Evolutionary conservation across 257 asterid species (phyloP).

Genomic region (Jacaranda copaia): DNA sequence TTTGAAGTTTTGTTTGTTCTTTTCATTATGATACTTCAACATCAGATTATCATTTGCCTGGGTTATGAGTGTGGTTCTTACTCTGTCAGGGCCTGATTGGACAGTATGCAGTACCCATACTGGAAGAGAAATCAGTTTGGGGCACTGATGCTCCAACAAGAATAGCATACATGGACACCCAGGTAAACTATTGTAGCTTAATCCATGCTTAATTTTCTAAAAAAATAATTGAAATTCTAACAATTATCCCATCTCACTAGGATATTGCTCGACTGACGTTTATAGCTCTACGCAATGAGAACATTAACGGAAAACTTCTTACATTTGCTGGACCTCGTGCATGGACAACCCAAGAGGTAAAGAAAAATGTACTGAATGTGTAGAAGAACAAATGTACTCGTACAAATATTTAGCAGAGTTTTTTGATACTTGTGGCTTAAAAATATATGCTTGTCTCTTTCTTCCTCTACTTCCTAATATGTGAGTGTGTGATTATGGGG

Average conservation of each 20-base stretch:
- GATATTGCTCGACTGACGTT: slow-evolving; percentile 95
- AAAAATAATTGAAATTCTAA: slow-evolving; percentile 25
- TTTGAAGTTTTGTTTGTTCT: slow-evolving; percentile 11
- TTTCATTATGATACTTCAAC: slow-evolving; percentile 25
- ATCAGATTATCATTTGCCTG: slow-evolving; percentile 30
- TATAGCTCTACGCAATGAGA: slow-evolving; percentile 92
- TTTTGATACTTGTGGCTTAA: neutral
- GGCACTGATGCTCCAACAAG: slow-evolving; percentile 99
- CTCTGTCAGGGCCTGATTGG: slow-evolving; percentile 86
- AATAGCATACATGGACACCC: slow-evolving; percentile 99
- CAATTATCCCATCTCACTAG: slow-evolving; percentile 47
- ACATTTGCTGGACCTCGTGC: slow-evolving; percentile 99
- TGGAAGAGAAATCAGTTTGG: slow-evolving; percentile 99
- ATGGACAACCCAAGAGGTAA: slow-evolving; percentile 99
- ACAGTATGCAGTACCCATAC: slow-evolving; percentile 96
- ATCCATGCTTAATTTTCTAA: slow-evolving; percentile 23
- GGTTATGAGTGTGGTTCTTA: slow-evolving; percentile 21
- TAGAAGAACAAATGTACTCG: neutral
- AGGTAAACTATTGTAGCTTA: slow-evolving; percentile 52
- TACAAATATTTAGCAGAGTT: slow-evolving; percentile 6
- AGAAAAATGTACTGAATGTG: slow-evolving; percentile 20
- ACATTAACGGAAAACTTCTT: slow-evolving; percentile 79
- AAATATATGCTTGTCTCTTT: neutral
- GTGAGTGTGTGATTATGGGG: neutral
- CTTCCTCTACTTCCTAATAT: neutral